Conservation (phyloP, 305 asterid species). For the Fraxinus albicans region DNA sequence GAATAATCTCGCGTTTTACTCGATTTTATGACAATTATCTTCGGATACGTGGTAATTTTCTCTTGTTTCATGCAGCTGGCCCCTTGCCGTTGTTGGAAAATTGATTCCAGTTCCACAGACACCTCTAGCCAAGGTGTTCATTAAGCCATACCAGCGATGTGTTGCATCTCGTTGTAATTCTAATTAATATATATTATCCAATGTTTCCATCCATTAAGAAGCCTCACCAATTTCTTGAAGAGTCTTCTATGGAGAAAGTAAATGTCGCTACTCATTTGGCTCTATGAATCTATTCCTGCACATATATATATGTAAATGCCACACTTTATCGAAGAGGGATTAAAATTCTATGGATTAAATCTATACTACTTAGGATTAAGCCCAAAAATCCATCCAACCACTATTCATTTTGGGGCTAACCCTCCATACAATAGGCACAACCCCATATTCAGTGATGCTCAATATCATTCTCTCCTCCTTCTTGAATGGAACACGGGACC, state of each 20-base stretch:
- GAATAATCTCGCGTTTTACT: not conserved
- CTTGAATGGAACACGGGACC: no score
- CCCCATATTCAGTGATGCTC: no score
- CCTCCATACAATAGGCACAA: no score
- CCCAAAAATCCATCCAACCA: no score
- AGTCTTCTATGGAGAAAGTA: not conserved
- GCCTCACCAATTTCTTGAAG: not conserved
- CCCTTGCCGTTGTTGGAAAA: conserved; percentile 81
- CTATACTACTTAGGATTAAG: no score
- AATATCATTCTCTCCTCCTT: no score
- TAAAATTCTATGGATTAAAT: not conserved
- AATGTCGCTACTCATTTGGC: not conserved
- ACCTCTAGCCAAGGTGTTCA: conserved; percentile 72
- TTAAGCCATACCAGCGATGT: conserved; percentile 67
- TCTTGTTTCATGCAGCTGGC: conserved; percentile 67
- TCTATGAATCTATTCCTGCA: not conserved
- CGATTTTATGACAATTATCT: not conserved
- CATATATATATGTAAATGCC: not conserved
- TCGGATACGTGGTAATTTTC: not conserved
- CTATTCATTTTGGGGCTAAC: no score
- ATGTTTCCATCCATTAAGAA: not conserved
- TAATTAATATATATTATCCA: not conserved
- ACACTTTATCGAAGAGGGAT: not conserved
- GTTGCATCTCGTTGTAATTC: conserved; percentile 37
- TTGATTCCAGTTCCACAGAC: conserved; percentile 81